Evolutionary conservation across 1,284 basidiomycete genomes (phyloP).

Genomic region (Ganoderma sp.): DNA sequence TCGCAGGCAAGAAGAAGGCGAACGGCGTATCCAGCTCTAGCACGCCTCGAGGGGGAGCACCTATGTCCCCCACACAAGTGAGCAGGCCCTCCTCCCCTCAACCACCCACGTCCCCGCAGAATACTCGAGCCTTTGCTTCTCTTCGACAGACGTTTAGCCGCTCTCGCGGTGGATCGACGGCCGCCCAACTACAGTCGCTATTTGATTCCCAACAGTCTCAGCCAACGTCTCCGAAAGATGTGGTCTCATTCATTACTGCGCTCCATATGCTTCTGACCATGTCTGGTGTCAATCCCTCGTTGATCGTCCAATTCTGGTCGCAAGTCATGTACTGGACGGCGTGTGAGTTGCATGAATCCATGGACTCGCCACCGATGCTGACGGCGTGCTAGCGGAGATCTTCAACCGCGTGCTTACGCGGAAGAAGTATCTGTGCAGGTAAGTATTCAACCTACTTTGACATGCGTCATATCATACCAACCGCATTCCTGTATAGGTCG

Average conservation of each 20-base stretch:
- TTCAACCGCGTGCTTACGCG: slow-evolving; percentile 94
- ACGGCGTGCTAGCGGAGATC: slow-evolving; percentile 69
- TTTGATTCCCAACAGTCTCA: slow-evolving; percentile 52
- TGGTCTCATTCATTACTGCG: slow-evolving; percentile 87
- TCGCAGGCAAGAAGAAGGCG: slow-evolving; percentile 72
- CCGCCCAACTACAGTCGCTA: slow-evolving; percentile 55
- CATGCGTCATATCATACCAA: not conserved
- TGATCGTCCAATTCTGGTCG: slow-evolving; percentile 92
- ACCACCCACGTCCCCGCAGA: slow-evolving; percentile 48
- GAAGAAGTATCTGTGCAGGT: slow-evolving; percentile 94
- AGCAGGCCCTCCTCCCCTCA: slow-evolving; percentile 53
- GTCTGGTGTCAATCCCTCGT: slow-evolving; percentile 90
- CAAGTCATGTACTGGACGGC: slow-evolving; percentile 94
- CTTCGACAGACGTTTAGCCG: slow-evolving; percentile 65
- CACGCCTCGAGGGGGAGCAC: slow-evolving; percentile 46
- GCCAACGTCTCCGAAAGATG: slow-evolving; percentile 61
- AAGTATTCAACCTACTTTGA: slow-evolving; percentile 33
- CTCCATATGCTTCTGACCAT: slow-evolving; percentile 85
- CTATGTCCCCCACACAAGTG: slow-evolving; percentile 51
- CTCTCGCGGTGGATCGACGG: slow-evolving; percentile 49
- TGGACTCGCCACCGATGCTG: slow-evolving; percentile 39
- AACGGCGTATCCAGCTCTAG: slow-evolving; percentile 41
- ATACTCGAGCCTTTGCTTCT: slow-evolving; percentile 62
- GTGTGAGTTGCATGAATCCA: slow-evolving; percentile 53
- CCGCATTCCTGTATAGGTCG: slow-evolving; percentile 51